Percentiles rank a stretch among this genome's conserved stretches.
Evolutionary conservation across 1,284 basidiomycete species (phyloP).

Genomic region (Grifola frondosa): DNA sequence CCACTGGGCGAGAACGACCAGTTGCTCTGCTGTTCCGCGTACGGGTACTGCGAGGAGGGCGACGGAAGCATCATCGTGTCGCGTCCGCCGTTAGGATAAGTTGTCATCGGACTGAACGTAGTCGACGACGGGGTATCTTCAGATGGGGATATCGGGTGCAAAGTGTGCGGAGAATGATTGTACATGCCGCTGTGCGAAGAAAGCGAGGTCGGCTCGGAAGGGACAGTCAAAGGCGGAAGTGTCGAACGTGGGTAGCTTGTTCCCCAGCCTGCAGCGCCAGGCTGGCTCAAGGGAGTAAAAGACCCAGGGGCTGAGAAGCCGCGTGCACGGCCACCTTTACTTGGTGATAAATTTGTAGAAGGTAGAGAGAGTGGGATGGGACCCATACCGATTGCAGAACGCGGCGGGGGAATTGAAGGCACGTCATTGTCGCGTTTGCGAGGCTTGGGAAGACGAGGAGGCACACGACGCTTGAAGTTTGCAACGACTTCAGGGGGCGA

Average conservation of each 20-base stretch:
- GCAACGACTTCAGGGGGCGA: slow-evolving; percentile 84
- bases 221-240: slow-evolving; percentile 79
- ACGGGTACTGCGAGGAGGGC: slow-evolving; percentile 57
- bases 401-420: slow-evolving; percentile 63
- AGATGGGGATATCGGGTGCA: slow-evolving; percentile 63
- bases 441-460: slow-evolving; percentile 83
- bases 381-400: slow-evolving; percentile 66
- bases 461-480: slow-evolving; percentile 89
- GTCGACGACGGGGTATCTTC: slow-evolving; percentile 64
- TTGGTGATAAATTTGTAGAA: slow-evolving; percentile 42
- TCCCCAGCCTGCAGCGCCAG: slow-evolving; percentile 54
- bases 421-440: slow-evolving; percentile 71
- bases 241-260: slow-evolving; percentile 61
- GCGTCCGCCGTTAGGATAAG: slow-evolving; percentile 43
- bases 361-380: slow-evolving; percentile 62
- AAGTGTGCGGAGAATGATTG: slow-evolving; percentile 50
- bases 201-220: slow-evolving; percentile 63
- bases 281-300: slow-evolving; percentile 65
- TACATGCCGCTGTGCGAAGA: slow-evolving; percentile 56
- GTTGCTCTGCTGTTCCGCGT: slow-evolving; percentile 49
- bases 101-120: slow-evolving; percentile 55
- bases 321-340: slow-evolving; percentile 56
- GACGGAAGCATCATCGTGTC: slow-evolving; percentile 43
- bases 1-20: slow-evolving; percentile 63
- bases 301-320: slow-evolving; percentile 80